These are phyloP conservation scores for Cryptosporidium muris DNA, from an alignment of 169 alveolate genomes.

Conservation along the genomic window DNA sequence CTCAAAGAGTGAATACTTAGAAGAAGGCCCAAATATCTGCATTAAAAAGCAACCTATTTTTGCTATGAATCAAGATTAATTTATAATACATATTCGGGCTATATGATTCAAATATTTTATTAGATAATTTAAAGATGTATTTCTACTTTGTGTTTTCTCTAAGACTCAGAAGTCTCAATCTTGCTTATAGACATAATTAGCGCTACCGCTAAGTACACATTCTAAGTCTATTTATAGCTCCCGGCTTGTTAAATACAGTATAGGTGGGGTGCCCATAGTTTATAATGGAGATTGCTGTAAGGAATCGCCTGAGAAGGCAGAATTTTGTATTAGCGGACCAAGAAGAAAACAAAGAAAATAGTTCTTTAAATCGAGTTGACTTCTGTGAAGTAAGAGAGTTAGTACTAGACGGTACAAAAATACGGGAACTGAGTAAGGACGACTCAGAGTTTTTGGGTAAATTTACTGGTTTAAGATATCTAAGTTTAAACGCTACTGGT, in stretches of 20 bases:
- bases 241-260: too few species aligned
- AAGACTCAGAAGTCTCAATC: background rate
- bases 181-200: background rate
- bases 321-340: slow-evolving; percentile 67
- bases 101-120: background rate
- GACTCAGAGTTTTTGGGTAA: slow-evolving; percentile 83
- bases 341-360: slow-evolving; percentile 44
- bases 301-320: slow-evolving; percentile 69
- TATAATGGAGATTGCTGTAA: slow-evolving; percentile 63
- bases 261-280: slow-evolving; percentile 35
- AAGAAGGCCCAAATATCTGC: slow-evolving; percentile 75
- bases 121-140: background rate
- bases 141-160: background rate
- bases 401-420: slow-evolving; percentile 85
- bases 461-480: slow-evolving; percentile 79
- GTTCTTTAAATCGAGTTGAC: slow-evolving; percentile 39
- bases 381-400: slow-evolving; percentile 76
- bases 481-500: slow-evolving; percentile 89
- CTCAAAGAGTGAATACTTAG: slow-evolving; percentile 76
- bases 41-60: slow-evolving; percentile 59
- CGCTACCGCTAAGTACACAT: too few species aligned
- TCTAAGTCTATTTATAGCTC: too few species aligned
- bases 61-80: slow-evolving; percentile 10
- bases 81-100: background rate
- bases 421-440: slow-evolving; percentile 76